phyloP scores from a whole-genome alignment of 208 protist species.

The Blechomonas ayalai region DNA sequence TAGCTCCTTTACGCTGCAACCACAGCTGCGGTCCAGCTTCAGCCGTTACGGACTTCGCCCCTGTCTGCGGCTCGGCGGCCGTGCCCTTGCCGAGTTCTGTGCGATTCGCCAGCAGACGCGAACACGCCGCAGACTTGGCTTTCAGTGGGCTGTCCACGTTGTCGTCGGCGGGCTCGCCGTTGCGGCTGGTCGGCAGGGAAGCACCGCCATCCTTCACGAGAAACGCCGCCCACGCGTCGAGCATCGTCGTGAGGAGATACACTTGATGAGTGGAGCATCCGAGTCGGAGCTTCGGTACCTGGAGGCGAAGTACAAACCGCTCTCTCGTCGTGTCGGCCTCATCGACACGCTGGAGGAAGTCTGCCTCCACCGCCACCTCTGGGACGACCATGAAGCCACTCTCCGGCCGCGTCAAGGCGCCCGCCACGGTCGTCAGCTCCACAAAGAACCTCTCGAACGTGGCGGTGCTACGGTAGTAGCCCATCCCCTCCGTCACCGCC shows the following conservation, averaged over 20 bases:
- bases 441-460: slow-evolving; percentile 69
- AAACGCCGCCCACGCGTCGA: slow-evolving; percentile 65
- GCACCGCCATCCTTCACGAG: too few species aligned
- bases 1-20: neutral
- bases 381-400: slow-evolving; percentile 68
- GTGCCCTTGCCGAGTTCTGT: too few species aligned
- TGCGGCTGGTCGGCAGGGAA: too few species aligned
- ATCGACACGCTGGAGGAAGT: slow-evolving; percentile 73
- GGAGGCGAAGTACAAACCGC: slow-evolving; percentile 59
- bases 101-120: too few species aligned
- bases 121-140: too few species aligned
- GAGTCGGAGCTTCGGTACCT: slow-evolving; percentile 51
- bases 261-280: slow-evolving; percentile 66
- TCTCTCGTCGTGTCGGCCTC: slow-evolving; percentile 34
- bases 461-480: slow-evolving; percentile 71
- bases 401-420: slow-evolving; percentile 37
- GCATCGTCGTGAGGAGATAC: slow-evolving; percentile 60
- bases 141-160: too few species aligned
- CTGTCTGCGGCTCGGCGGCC: too few species aligned
- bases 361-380: slow-evolving; percentile 54
- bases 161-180: too few species aligned
- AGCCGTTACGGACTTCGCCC: too few species aligned
- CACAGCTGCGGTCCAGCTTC: neutral
- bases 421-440: slow-evolving; percentile 61
- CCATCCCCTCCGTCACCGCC: slow-evolving; percentile 35